Evolutionary conservation across 495 filamentous ascomycete genomes (phyloP).

Genomic region (Aspergillus indologenus): DNA sequence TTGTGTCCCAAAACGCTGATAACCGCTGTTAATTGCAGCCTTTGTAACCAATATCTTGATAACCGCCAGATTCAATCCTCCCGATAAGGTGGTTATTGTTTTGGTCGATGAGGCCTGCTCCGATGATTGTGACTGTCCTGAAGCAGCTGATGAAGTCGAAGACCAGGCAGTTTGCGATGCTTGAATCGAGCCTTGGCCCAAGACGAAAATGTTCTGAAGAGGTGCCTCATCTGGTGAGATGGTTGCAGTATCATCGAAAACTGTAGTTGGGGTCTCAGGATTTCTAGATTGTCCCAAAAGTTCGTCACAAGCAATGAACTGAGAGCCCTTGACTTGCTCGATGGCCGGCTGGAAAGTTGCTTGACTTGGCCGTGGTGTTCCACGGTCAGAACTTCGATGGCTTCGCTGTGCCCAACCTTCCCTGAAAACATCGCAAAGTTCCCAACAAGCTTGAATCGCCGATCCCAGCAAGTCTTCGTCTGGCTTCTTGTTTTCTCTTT

Average conservation of each 20-base stretch:
- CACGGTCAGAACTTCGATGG: constrained; percentile 78
- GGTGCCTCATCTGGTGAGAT: constrained; percentile 74
- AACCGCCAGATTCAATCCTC: constrained; percentile 70
- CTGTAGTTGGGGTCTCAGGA: constrained; percentile 87
- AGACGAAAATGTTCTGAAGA: constrained; percentile 79
- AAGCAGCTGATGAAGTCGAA: constrained; percentile 66
- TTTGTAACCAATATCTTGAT: constrained; percentile 74
- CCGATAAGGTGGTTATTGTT: constrained; percentile 59
- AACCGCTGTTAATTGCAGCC: constrained; percentile 78
- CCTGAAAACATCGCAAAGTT: constrained; percentile 88
- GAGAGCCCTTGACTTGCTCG: constrained; percentile 42
- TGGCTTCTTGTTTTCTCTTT: constrained; percentile 63
- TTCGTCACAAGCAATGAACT: constrained; percentile 31
- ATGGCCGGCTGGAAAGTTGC: constrained; percentile 61
- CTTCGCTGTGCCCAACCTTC: constrained; percentile 89
- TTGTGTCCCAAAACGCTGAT: constrained; percentile 44
- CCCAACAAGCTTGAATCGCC: constrained; percentile 91
- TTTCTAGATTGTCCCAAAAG: constrained; percentile 39
- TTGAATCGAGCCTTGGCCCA: constrained; percentile 56
- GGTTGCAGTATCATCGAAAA: constrained; percentile 80
- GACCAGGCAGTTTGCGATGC: constrained; percentile 60
- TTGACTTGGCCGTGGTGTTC: constrained; percentile 81
- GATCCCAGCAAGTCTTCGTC: constrained; percentile 83
- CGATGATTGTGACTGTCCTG: constrained; percentile 69
- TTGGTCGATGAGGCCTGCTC: constrained; percentile 70